phyloP scores from a whole-genome alignment of 805 yeast genomes.

The Metschnikowia arizonensis region DNA sequence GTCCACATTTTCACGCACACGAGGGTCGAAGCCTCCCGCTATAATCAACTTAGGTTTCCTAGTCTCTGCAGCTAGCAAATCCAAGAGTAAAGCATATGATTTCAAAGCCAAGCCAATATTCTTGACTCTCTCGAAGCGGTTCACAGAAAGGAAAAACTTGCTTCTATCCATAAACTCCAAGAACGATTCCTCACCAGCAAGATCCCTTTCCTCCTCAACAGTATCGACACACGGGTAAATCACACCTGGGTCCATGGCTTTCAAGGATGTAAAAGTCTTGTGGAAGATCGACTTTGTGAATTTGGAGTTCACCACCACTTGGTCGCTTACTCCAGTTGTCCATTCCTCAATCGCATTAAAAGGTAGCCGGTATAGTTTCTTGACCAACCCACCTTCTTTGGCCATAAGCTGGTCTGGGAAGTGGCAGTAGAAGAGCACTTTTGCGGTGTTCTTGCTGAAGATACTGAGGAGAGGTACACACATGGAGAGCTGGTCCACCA shows the following conservation, averaged over 20 bases:
- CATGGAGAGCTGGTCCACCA: constrained; percentile 85
- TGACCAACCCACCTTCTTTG: constrained; percentile 48
- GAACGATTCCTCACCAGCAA: constrained; percentile 29
- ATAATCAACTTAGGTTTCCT: constrained; percentile 52
- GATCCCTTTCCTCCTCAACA: constrained; percentile 15
- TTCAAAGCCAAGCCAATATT: constrained; percentile 73
- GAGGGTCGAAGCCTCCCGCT: constrained; percentile 87
- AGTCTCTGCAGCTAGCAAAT: constrained; percentile 25
- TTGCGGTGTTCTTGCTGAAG: constrained; percentile 39
- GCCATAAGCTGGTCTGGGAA: constrained; percentile 89
- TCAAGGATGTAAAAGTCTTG: constrained; percentile 50
- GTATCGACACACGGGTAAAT: constrained; percentile 77
- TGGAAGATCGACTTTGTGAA: constrained; percentile 73
- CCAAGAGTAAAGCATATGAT: constrained; percentile 50
- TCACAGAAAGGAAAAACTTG: constrained; percentile 64
- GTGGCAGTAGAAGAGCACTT: constrained; percentile 85
- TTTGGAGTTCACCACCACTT: constrained; percentile 79
- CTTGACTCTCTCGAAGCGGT: constrained; percentile 86
- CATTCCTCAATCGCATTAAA: constrained; percentile 83
- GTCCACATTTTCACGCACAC: constrained; percentile 70
- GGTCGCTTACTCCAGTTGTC: constrained; percentile 72
- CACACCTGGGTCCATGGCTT: constrained; percentile 46
- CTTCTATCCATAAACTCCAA: constrained; percentile 30
- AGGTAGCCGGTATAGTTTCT: constrained; percentile 68
- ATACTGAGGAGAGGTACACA: constrained; percentile 68